Percentiles rank a stretch among this genome's conserved stretches.
Conservation (phyloP, 345 rosid species). For the Hibiscus trionum region DNA sequence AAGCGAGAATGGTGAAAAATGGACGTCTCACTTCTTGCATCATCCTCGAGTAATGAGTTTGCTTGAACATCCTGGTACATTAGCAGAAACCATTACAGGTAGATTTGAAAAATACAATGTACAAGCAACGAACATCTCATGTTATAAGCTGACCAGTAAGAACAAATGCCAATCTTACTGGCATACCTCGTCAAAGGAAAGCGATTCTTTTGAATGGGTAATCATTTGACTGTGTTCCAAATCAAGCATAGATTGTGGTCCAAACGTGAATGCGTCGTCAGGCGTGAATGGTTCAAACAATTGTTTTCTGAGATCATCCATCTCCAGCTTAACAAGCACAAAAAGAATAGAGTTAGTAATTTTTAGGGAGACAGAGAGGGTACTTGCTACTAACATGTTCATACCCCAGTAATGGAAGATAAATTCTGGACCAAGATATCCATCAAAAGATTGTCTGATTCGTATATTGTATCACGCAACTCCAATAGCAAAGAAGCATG, state of each 20-base stretch:
- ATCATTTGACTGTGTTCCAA: constrained; percentile 35
- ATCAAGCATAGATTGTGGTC: constrained; percentile 40
- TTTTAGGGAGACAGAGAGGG: not conserved
- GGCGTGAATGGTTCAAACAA: constrained; percentile 74
- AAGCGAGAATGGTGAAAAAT: constrained; percentile 45
- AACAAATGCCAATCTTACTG: not conserved
- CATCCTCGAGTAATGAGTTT: constrained; percentile 53
- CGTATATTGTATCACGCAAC: constrained; percentile 42
- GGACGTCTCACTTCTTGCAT: constrained; percentile 62
- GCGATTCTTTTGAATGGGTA: constrained; percentile 57
- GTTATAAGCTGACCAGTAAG: too few species aligned
- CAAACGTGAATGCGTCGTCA: constrained; percentile 76
- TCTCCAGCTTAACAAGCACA: constrained; percentile 44
- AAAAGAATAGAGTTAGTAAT: constrained; percentile 7
- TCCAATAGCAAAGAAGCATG: constrained; percentile 48
- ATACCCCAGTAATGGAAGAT: constrained; percentile 52
- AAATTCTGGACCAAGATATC: constrained; percentile 48
- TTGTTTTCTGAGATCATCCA: constrained; percentile 54
- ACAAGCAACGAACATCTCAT: not conserved
- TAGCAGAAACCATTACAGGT: constrained; percentile 1
- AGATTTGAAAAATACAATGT: not conserved
- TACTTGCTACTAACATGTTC: constrained; percentile 1
- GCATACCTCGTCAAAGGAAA: constrained; percentile 83
- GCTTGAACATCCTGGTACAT: constrained; percentile 51
- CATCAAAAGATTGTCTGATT: constrained; percentile 35